Base-by-base conservation (phyloP, 2,329 filamentous ascomycete genomes). In the Fulvia fulva region DNA sequence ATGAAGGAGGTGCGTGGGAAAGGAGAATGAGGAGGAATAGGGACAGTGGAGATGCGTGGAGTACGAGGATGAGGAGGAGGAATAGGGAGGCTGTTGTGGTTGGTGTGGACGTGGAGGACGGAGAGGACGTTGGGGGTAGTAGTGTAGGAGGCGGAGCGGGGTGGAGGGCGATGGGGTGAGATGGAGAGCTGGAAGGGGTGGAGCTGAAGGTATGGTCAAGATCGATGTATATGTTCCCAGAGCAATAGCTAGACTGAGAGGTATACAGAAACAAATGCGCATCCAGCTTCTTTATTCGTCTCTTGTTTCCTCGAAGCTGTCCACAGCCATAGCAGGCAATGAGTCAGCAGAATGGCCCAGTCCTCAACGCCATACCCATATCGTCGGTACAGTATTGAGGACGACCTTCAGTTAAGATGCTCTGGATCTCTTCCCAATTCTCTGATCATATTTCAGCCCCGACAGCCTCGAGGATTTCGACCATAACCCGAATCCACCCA, bases 51-150 rank as follows among this genome's bases (percentile, higher is more conserved):
- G 28, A 9, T 32, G 28, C 28, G 28, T 5, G 8, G 37, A 41
- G 37, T n/a, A 16, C 7, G 37, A n/a, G 14, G 37, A n/a, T 7
- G 34, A 41, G 34, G 34, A 41, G 91, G 63, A 82, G 90, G 51
- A 83, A 93, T 69, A 82, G 91, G 64, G 91, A 96, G 76, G 91
- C 91, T 4, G 92, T 97, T 83, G 91, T 97, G 21, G 78, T 96
- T 57, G 93, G 91, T 68, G 90, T 84, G 22, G 53, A 44, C 68
- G 90, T 84, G 22, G 56, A 44, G 11, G 51, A 16, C n/a, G 51
- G 81, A 37, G 49, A 41, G 8, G 37, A 19, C 7, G 8, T 16
- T 7, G 37, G 37, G 7, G 37, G 16, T n/a, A 4, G 37, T 5
- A n/a, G n/a, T n/a, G n/a, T n/a, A n/a, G n/a, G 14, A 4, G 12